Conservation (phyloP, 805 yeast species). For the Ogataea siamensis region DNA sequence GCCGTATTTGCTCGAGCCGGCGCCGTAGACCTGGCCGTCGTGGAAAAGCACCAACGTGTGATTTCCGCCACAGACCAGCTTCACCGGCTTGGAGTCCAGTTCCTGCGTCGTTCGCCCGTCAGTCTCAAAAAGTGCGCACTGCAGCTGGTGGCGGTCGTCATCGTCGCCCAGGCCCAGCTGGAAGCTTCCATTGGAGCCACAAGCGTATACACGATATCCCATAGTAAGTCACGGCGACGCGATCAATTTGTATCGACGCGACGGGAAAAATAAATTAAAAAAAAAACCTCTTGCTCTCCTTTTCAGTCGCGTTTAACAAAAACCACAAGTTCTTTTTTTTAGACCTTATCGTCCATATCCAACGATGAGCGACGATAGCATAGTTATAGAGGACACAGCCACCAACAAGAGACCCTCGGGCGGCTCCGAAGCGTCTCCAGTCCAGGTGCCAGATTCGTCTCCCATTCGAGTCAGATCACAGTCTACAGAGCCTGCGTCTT, state of each 20-base stretch:
- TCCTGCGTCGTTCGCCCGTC: not conserved
- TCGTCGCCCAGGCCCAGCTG: conserved; percentile 66
- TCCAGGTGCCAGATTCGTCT: conserved; percentile 54
- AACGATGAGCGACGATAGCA: conserved; percentile 20
- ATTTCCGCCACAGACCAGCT: conserved; percentile 79
- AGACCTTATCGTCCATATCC: not conserved
- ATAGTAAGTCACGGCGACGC: conserved; percentile 4
- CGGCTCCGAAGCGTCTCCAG: conserved; percentile 23
- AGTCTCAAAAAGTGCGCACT: conserved; percentile 9
- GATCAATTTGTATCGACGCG: conserved; percentile 12
- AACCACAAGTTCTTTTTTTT: not conserved
- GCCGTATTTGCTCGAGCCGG: conserved; percentile 42
- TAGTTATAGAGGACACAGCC: conserved; percentile 13
- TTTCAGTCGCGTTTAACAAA: conserved; percentile 12
- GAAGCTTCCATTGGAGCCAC: conserved; percentile 83
- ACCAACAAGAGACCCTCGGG: conserved; percentile 4
- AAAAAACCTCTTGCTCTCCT: conserved; percentile 6
- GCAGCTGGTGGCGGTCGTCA: conserved; percentile 45
- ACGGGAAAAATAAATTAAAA: conserved; percentile 5
- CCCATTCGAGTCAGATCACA: conserved; percentile 27
- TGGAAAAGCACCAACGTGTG: conserved; percentile 64
- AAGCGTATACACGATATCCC: conserved; percentile 40
- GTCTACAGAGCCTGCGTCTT: conserved; percentile 20
- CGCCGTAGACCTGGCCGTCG: conserved; percentile 50
- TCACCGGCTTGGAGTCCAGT: conserved; percentile 30